These are phyloP conservation scores for Apiospora arundinis DNA, from an alignment of 2,329 filamentous ascomycete species.

Conservation along the genomic window DNA sequence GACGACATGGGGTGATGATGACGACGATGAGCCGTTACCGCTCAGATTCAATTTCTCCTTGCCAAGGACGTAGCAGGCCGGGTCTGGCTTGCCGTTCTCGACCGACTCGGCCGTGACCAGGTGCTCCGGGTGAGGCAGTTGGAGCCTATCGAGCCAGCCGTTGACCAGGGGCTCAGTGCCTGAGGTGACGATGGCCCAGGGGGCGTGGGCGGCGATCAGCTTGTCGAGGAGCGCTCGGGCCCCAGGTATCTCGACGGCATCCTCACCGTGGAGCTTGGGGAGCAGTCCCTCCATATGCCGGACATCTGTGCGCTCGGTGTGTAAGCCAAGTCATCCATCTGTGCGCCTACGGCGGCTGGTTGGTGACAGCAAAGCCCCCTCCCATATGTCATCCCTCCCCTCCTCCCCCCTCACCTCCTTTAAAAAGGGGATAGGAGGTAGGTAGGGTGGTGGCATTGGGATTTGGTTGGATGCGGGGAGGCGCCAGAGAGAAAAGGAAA, in stretches of 20 bases:
- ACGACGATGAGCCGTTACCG: slow-evolving; percentile 45
- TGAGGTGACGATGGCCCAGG: slow-evolving; percentile 88
- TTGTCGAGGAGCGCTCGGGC: slow-evolving; percentile 72
- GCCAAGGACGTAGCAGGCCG: slow-evolving; percentile 74
- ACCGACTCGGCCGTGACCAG: slow-evolving; percentile 81
- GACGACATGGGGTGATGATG: slow-evolving; percentile 54
- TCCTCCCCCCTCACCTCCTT: background rate
- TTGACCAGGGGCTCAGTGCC: slow-evolving; percentile 71
- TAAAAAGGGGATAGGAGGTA: slow-evolving; percentile 15
- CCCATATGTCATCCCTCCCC: no score
- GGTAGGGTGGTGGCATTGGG: slow-evolving; percentile 11
- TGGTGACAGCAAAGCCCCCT: slow-evolving; percentile 10
- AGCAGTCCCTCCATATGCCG: slow-evolving; percentile 78
- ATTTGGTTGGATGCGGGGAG: slow-evolving; percentile 25
- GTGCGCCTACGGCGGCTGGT: slow-evolving; percentile 3
- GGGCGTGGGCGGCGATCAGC: slow-evolving; percentile 66
- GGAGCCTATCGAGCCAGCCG: slow-evolving; percentile 74
- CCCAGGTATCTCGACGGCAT: slow-evolving; percentile 87
- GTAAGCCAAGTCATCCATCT: slow-evolving; percentile 6
- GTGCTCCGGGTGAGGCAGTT: slow-evolving; percentile 68
- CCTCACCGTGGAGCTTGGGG: slow-evolving; percentile 75
- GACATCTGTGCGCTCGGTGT: slow-evolving; percentile 64
- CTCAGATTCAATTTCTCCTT: slow-evolving; percentile 64
- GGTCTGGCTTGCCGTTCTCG: slow-evolving; percentile 77
- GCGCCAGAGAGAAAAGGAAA: background rate